Percentiles rank a stretch among this genome's conserved stretches.
phyloP scores from a whole-genome alignment of 1,139 yeast genomes.

The Saccharomyces hybrid region DNA sequence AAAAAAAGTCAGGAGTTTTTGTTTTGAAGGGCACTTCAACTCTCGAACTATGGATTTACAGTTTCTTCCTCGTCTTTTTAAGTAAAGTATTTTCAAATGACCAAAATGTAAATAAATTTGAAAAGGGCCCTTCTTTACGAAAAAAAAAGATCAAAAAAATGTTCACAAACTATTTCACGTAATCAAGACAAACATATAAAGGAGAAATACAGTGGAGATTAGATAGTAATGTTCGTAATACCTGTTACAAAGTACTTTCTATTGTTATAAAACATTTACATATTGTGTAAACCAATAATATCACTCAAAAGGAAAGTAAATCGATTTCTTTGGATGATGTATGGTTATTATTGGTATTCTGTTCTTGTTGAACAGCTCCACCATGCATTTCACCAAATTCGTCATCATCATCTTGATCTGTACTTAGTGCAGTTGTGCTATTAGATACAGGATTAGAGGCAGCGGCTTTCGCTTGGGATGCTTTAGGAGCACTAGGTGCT shows the following conservation, averaged over 20 bases:
- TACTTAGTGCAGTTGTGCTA: constrained; percentile 7
- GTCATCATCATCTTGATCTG: constrained; percentile 20
- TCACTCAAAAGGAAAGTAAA: not conserved
- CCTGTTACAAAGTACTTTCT: not conserved
- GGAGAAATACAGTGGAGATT: not conserved
- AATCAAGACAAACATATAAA: not conserved
- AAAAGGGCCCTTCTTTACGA: not conserved
- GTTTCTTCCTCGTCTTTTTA: not conserved
- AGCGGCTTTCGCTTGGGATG: constrained; percentile 2
- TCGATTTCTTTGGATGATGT: not conserved
- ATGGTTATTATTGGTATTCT: not conserved
- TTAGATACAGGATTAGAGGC: constrained; percentile 6
- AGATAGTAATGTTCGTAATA: not conserved
- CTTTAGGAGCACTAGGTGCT: constrained; percentile 1
- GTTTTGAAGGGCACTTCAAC: not conserved
- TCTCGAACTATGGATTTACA: not conserved
- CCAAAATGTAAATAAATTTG: not conserved
- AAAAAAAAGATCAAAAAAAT: too few species aligned
- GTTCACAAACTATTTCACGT: not conserved
- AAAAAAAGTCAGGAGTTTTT: not conserved
- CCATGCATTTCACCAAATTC: constrained; percentile 26
- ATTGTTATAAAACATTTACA: not conserved
- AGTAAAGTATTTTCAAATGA: not conserved
- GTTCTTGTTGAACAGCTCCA: not conserved
- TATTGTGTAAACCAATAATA: not conserved